These are phyloP conservation scores for Boletus semigastroideus DNA, from an alignment of 1,284 basidiomycete species.

Conservation along the genomic window DNA sequence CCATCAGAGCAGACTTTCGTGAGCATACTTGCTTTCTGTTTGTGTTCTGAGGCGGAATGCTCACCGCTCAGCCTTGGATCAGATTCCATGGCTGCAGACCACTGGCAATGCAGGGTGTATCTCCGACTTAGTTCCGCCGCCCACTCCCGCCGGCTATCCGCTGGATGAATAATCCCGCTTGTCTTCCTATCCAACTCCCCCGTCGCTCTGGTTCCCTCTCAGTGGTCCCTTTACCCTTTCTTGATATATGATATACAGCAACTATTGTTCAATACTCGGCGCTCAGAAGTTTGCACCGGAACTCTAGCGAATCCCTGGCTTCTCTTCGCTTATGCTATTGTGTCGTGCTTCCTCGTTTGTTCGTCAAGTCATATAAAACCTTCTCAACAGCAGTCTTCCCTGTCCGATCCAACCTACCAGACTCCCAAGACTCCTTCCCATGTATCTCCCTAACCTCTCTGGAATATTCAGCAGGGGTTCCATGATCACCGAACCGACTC, in stretches of 20 bases:
- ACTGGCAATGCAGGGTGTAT: neutral
- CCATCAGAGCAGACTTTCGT: too few species aligned
- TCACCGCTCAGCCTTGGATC: neutral
- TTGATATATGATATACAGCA: neutral
- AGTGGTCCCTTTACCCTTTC: neutral
- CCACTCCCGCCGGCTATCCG: neutral
- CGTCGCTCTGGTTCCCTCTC: neutral
- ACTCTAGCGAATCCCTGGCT: neutral
- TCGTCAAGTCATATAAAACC: neutral
- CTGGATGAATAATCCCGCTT: neutral
- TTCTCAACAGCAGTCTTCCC: neutral
- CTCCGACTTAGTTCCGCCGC: neutral
- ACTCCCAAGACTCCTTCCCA: neutral
- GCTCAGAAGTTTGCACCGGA: neutral
- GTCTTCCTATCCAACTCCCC: neutral
- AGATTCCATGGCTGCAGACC: neutral
- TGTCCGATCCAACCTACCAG: neutral
- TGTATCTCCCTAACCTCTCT: slow-evolving; percentile 17
- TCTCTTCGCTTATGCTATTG: neutral
- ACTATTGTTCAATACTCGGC: neutral
- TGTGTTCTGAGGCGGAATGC: too few species aligned
- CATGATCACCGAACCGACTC: slow-evolving; percentile 4
- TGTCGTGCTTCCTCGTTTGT: neutral
- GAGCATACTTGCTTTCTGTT: too few species aligned
- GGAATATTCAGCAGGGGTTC: slow-evolving; percentile 9